phyloP scores from a whole-genome alignment of 495 filamentous ascomycete genomes.

The Lepidopterella palustris region DNA sequence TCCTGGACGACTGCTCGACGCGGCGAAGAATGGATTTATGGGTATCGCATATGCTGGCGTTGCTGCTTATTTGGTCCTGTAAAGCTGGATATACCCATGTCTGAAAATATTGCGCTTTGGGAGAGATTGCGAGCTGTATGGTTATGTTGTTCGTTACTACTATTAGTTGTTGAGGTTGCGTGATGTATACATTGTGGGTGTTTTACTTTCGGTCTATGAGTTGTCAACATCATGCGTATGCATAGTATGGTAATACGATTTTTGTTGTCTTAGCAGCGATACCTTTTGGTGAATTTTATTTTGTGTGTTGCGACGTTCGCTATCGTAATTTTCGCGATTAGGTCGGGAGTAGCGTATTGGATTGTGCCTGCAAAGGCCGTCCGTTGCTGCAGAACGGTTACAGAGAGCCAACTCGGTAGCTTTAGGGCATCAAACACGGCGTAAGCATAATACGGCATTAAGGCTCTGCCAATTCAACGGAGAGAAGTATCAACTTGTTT shows the following conservation, averaged over 20 bases:
- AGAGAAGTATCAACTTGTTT: too few relatives aligned
- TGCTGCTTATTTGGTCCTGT: constrained; percentile 27
- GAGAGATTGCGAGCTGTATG: too few relatives aligned
- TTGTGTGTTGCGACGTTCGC: too few relatives aligned
- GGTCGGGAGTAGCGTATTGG: background rate
- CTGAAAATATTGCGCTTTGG: background rate
- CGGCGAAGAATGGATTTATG: constrained; percentile 11
- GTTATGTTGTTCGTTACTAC: constrained; percentile 26
- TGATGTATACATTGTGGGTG: background rate
- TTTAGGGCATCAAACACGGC: too few relatives aligned
- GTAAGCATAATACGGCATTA: too few relatives aligned
- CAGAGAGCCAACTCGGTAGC: too few relatives aligned
- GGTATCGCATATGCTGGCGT: constrained; percentile 23
- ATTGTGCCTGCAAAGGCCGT: background rate
- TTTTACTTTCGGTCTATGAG: background rate
- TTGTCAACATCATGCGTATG: background rate
- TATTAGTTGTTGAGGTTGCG: constrained; percentile 9
- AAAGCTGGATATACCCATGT: background rate
- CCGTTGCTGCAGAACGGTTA: too few relatives aligned
- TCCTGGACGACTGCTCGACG: constrained; percentile 11
- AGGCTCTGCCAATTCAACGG: too few relatives aligned
- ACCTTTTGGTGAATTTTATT: too few relatives aligned
- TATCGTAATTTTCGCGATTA: background rate
- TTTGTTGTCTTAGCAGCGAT: too few relatives aligned
- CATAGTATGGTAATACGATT: background rate